A percentile compares a stretch with the other conserved stretches of the same genome.
phyloP scores from a whole-genome alignment of 2,329 filamentous ascomycete species.

The Neophaeococcomyces mojaviensis region DNA sequence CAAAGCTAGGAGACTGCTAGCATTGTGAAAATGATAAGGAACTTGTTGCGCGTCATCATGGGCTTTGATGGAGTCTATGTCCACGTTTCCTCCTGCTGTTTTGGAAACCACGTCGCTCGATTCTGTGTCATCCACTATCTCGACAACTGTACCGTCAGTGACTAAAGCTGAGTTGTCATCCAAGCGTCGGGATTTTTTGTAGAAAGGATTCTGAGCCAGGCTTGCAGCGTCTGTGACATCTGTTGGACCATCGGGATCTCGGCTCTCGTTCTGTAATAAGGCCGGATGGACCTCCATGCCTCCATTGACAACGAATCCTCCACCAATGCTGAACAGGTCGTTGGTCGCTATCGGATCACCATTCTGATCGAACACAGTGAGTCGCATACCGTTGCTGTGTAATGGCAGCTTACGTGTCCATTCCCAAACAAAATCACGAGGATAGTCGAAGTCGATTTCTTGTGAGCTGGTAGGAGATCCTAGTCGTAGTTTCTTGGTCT shows the following conservation, averaged over 20 bases:
- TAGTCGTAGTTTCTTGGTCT: slow-evolving; percentile 13
- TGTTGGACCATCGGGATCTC: not conserved
- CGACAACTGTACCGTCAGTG: not conserved
- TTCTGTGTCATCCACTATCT: not conserved
- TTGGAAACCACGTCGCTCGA: not conserved
- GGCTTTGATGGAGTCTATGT: slow-evolving; percentile 1
- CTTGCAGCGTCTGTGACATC: not conserved
- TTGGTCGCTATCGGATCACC: slow-evolving; percentile 17
- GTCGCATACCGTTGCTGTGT: slow-evolving; percentile 17
- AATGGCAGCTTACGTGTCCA: slow-evolving; percentile 15
- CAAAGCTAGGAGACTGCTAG: slow-evolving; percentile 13
- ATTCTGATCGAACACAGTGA: slow-evolving; percentile 15
- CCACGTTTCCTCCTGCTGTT: not conserved
- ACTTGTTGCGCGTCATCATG: slow-evolving; percentile 6
- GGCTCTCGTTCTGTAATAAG: not conserved
- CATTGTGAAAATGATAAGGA: slow-evolving; percentile 16
- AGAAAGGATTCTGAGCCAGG: slow-evolving; percentile 7
- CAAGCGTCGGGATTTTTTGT: not conserved
- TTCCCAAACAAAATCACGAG: slow-evolving; percentile 18
- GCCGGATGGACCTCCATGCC: slow-evolving; percentile 4
- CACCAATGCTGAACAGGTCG: slow-evolving; percentile 18
- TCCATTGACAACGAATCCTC: slow-evolving; percentile 19
- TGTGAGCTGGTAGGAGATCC: slow-evolving; percentile 10
- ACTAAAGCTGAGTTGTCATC: not conserved
- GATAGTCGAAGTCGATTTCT: slow-evolving; percentile 17